phyloP scores from a whole-genome alignment of 352 stramenopile genomes.

The Phytophthora citrophthora region DNA sequence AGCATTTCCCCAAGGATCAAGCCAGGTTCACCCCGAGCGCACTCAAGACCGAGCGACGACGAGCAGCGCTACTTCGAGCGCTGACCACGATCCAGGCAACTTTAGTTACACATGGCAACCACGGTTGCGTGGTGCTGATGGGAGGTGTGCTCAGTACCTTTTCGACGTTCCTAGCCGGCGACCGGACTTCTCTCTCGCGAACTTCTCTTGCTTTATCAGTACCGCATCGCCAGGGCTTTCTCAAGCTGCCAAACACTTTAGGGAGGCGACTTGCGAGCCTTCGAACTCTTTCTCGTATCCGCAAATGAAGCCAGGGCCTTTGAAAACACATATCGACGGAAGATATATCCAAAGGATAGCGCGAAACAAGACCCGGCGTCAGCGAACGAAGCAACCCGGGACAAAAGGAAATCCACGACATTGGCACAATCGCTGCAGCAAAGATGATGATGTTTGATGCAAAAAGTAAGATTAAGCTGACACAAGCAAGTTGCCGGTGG shows the following conservation, averaged over 20 bases:
- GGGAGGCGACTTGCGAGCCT: slow-evolving; percentile 27
- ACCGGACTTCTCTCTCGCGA: slow-evolving; percentile 15
- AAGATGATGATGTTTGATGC: no score
- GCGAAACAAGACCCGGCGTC: neutral
- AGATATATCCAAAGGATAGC: neutral
- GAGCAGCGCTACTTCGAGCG: slow-evolving; percentile 31
- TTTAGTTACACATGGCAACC: slow-evolving; percentile 44
- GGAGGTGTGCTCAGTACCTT: slow-evolving; percentile 39
- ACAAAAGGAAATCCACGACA: neutral
- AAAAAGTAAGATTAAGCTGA: no score
- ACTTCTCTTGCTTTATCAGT: slow-evolving; percentile 17
- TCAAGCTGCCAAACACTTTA: slow-evolving; percentile 16
- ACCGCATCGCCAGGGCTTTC: slow-evolving; percentile 7
- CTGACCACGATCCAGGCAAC: slow-evolving; percentile 45
- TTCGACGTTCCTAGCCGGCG: slow-evolving; percentile 27
- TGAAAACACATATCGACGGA: no score
- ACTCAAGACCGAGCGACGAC: slow-evolving; percentile 27
- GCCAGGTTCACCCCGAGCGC: slow-evolving; percentile 19
- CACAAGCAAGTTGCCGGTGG: no score
- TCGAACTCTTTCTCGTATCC: slow-evolving; percentile 18
- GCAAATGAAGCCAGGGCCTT: neutral
- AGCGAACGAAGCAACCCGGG: slow-evolving; percentile 21
- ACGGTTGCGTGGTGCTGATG: slow-evolving; percentile 45
- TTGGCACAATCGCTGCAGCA: no score
- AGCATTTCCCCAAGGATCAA: slow-evolving; percentile 49